Percentiles rank a stretch among this genome's conserved stretches.
phyloP scores from a whole-genome alignment of 192 early-diverging fungal genomes.

The Thamnidium elegans region DNA sequence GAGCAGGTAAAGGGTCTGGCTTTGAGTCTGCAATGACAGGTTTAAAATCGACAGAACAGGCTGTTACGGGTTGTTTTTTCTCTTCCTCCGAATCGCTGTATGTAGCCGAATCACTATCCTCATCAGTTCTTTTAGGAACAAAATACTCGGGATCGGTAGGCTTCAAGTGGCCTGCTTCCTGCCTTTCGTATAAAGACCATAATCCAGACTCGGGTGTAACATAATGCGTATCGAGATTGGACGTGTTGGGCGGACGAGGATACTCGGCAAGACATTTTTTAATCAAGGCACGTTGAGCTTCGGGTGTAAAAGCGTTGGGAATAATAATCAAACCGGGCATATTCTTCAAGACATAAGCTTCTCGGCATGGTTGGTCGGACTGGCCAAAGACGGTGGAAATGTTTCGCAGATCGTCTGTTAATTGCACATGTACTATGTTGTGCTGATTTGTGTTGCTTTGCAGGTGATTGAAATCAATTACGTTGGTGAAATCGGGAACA shows the following conservation, averaged over 20 bases:
- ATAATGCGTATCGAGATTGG: slow-evolving; percentile 91
- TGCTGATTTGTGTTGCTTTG: slow-evolving; percentile 14
- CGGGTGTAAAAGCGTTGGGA: slow-evolving; percentile 69
- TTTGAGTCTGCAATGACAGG: neutral
- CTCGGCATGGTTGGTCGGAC: neutral
- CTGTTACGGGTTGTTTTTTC: neutral
- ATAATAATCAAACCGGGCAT: slow-evolving; percentile 68
- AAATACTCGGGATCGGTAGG: slow-evolving; percentile 26
- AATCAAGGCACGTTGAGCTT: slow-evolving; percentile 67
- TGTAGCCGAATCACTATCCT: neutral
- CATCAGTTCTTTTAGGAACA: slow-evolving; percentile 28
- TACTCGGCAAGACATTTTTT: slow-evolving; percentile 75
- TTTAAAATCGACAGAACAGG: slow-evolving; percentile 16
- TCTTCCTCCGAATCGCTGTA: neutral
- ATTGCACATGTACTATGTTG: slow-evolving; percentile 3
- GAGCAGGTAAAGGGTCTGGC: neutral
- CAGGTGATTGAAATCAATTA: slow-evolving; percentile 53
- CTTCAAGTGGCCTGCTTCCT: slow-evolving; percentile 20
- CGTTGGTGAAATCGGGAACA: slow-evolving; percentile 49
- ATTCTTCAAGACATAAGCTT: slow-evolving; percentile 12
- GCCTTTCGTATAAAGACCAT: slow-evolving; percentile 54
- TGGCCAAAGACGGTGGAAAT: slow-evolving; percentile 19
- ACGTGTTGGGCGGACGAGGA: slow-evolving; percentile 73
- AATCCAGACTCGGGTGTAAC: slow-evolving; percentile 56
- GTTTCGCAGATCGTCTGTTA: slow-evolving; percentile 11